These are phyloP conservation scores for Paramecium octaurelia DNA, from an alignment of 73 alveolate species.

Conservation along the genomic window DNA sequence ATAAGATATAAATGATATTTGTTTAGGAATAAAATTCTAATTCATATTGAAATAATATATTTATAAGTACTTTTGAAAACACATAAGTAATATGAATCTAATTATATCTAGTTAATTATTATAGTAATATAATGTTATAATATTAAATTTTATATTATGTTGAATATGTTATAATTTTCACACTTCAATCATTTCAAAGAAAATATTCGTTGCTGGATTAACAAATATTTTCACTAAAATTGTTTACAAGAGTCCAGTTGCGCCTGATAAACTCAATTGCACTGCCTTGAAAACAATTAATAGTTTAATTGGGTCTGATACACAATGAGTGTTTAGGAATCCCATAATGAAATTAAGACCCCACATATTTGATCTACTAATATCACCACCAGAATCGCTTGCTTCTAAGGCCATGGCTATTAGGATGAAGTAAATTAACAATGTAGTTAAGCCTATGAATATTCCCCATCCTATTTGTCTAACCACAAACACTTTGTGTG, in stretches of 20 bases:
- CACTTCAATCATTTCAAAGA: neutral
- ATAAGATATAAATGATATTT: too few species aligned
- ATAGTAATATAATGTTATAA: neutral
- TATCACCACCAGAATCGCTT: slow-evolving; percentile 11
- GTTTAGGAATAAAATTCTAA: too few species aligned
- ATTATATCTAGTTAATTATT: neutral
- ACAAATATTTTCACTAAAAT: neutral
- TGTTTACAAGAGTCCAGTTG: neutral
- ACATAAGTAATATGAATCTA: too few species aligned
- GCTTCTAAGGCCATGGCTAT: neutral
- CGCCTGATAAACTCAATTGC: neutral
- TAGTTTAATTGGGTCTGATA: neutral
- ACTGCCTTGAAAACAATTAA: neutral
- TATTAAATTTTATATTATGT: neutral
- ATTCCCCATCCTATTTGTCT: slow-evolving; percentile 17
- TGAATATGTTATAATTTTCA: neutral
- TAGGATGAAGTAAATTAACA: neutral
- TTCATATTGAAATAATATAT: too few species aligned
- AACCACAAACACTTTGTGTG: neutral
- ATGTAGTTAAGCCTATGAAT: neutral
- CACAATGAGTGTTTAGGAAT: neutral
- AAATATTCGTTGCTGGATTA: neutral
- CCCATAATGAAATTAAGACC: slow-evolving; percentile 23
- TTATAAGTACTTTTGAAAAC: too few species aligned
- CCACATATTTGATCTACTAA: slow-evolving; percentile 11